Evolutionary conservation across 2,329 filamentous ascomycete species (phyloP), one percentile per base, ranked within the genome.

Genomic region (Fusarium sp.): DNA sequence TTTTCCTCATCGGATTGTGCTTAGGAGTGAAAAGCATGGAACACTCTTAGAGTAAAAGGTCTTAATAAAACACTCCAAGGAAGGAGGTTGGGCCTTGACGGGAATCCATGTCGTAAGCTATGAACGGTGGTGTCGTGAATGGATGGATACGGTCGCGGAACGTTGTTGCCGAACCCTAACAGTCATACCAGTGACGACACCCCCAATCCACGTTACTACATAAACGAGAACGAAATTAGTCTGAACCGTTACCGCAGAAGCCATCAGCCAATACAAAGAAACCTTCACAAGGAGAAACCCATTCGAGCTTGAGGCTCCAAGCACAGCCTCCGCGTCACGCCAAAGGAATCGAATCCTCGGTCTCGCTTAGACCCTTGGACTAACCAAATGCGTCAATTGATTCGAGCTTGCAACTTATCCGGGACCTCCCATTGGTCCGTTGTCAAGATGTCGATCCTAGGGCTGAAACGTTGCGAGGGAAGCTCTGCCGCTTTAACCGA

Each of bases 401-500:
- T 63, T 63, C 60, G 60, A 63, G 42, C 21, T 42, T 30, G 15
- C 4, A 6, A 7, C 8, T 7, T 32, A 3, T 5, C 10, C 51
- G 34, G 51, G 10, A 6, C 7, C 23, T 32, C 44, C 56, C 7
- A 67, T 67, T 63, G 51, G 63, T 12, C 26, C 12, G 11, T 11
- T 11, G 9, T 19, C 7, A 21, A n/a, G 20, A 21, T 15, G 19
- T 12, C 28, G 20, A 38, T 58, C 28, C 19, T 63, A 64, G 59
- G 60, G 59, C 51, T 63, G 60, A 64, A 39, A 43, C 15, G 51
- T 47, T 64, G 19, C 51, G 15, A 17, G 19, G n/a, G 15, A 30
- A 36, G 23, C 17, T n/a, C 17, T 63, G 63, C 63, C 63, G 58
- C 9, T 40, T 28, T 65, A 60, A 24, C 64, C 48, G 64, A 65